Base-by-base conservation (phyloP, 2,329 filamentous ascomycete species). In the Beauveria medogensis region DNA sequence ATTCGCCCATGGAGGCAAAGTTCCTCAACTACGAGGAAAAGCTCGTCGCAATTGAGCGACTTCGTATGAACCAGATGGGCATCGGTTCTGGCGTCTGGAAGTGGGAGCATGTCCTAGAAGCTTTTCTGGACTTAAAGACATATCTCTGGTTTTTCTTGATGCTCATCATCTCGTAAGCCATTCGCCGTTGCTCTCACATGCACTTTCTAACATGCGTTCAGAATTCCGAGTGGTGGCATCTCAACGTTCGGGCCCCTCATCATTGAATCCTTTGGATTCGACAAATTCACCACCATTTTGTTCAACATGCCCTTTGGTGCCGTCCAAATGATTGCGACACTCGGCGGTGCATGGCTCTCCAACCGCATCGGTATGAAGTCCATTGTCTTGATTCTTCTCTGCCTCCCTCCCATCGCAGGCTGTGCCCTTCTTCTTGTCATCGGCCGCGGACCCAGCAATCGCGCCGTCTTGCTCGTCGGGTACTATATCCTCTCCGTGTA, bases 401-500 rank as follows among this genome's bases (percentile, higher is more conserved):
- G 80, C 64, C 71, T 86, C 0, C 81, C 82, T 3, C 80, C 84
- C 0, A 84, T 86, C 59, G 74, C 78, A 0, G 84, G 84, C 1
- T 78, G 80, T 54, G 72, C 80, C 22, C 79, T 86, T 62, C 72
- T 87, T 10, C 73, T 85, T 51, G 73, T 75, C 0, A 72, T 84
- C 5, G 73, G 77, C 0, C 80, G 80, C 51, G 75, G 71, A 37
- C 70, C 71, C 0, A 66, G 72, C 0, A 73, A 82, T 56, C 75
- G 76, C 37, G 82, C 76, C 0, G 74, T 79, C 0, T 69, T 86
- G 2, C 73, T 87, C 1, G 77, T 78, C 1, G 83, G 82, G 0
- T 86, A 85, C 66, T 85, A 84, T 61, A 73, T 85, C 47, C 82
- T 84, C 46, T 85, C 81, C 0, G 78, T 85, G 8, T 85, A 86